These are phyloP conservation scores for Pythium sukuiense DNA, from an alignment of 352 stramenopile species.

Conservation along the genomic window DNA sequence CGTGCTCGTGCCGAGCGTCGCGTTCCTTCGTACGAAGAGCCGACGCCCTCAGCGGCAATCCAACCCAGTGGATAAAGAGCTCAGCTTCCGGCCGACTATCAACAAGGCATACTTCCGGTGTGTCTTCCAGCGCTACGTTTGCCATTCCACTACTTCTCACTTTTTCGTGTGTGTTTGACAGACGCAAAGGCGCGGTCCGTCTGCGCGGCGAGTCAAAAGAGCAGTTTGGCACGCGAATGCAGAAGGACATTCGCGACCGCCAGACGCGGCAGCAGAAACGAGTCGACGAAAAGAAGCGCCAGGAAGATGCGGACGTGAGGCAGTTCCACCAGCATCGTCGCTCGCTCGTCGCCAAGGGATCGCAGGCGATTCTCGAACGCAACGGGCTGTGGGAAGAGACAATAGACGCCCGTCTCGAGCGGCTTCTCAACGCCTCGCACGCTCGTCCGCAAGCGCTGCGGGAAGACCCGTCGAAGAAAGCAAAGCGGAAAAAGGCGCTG, in stretches of 20 bases:
- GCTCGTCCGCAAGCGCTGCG: not conserved
- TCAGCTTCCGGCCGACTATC: constrained; percentile 58
- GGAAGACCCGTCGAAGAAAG: not conserved
- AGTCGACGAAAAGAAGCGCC: constrained; percentile 23
- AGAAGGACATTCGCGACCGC: constrained; percentile 45
- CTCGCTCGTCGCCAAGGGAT: constrained; percentile 49
- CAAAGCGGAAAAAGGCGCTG: not conserved
- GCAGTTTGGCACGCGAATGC: constrained; percentile 34
- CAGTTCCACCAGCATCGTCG: not conserved
- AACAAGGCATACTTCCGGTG: constrained; percentile 35
- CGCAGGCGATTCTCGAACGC: constrained; percentile 46
- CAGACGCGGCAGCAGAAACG: constrained; percentile 27
- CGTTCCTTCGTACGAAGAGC: constrained; percentile 18
- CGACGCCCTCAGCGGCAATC: constrained; percentile 5
- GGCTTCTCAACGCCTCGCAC: constrained; percentile 26
- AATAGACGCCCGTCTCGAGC: constrained; percentile 32
- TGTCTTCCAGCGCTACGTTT: not conserved
- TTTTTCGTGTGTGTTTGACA: not conserved
- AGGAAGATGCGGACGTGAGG: constrained; percentile 24
- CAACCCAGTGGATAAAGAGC: constrained; percentile 30
- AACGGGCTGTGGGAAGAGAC: constrained; percentile 56
- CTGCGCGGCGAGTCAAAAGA: constrained; percentile 5
- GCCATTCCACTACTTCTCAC: too few relatives aligned
- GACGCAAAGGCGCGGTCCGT: constrained; percentile 14
- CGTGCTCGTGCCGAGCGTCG: constrained; percentile 19